phyloP scores from a whole-genome alignment of 1,284 basidiomycete genomes.

The Leccinum variabile region DNA sequence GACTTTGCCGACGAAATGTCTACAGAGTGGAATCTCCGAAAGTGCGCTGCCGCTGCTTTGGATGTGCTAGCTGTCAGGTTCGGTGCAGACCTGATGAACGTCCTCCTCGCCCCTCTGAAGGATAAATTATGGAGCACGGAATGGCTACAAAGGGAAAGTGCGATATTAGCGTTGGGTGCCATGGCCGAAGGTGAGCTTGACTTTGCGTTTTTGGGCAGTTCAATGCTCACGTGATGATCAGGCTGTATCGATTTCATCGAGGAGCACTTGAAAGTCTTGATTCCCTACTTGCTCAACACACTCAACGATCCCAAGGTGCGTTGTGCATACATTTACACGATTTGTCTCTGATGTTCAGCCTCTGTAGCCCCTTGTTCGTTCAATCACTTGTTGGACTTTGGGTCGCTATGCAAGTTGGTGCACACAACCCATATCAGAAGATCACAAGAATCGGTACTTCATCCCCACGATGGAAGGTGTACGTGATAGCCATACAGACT shows the following conservation, averaged over 20 bases:
- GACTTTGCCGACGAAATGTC: conserved; percentile 96
- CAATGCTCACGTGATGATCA: conserved; percentile 35
- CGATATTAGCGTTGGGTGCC: conserved; percentile 93
- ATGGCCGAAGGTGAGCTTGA: conserved; percentile 87
- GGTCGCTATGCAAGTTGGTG: conserved; percentile 99
- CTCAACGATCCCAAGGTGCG: conserved; percentile 88
- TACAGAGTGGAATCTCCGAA: conserved; percentile 99
- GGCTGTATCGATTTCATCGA: conserved; percentile 97
- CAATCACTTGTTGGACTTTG: conserved; percentile 99
- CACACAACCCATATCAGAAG: conserved; percentile 76
- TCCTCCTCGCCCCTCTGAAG: conserved; percentile 88
- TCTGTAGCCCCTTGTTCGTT: conserved; percentile 87
- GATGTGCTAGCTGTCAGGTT: conserved; percentile 97
- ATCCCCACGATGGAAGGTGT: conserved; percentile 98
- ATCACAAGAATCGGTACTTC: conserved; percentile 89
- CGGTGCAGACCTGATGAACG: conserved; percentile 82
- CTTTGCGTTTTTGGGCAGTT: background rate
- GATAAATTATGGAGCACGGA: conserved; percentile 92
- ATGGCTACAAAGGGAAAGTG: conserved; percentile 95
- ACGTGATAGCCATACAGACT: conserved; percentile 39
- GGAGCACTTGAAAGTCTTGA: conserved; percentile 88
- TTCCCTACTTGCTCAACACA: conserved; percentile 91
- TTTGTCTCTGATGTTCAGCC: conserved; percentile 4
- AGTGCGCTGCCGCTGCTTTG: conserved; percentile 96
- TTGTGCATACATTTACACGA: background rate